These are phyloP conservation scores for Polyporus arcularius DNA, from an alignment of 768 basidiomycete species.

Conservation along the genomic window DNA sequence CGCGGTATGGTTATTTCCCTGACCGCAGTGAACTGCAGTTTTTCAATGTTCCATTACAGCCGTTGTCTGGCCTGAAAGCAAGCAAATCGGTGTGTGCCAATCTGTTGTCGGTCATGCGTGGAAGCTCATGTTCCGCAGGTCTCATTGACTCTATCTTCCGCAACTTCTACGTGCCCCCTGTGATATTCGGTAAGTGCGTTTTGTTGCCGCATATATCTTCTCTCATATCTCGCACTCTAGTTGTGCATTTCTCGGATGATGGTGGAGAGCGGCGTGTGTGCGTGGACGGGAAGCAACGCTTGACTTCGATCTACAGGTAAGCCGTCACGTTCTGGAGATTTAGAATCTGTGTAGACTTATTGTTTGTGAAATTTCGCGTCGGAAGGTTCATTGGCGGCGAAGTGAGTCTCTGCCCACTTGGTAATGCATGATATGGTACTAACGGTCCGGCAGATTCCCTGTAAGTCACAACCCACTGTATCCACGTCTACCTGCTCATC, in stretches of 20 bases:
- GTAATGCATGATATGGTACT: background rate
- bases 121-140: slow-evolving; percentile 24
- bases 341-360: background rate
- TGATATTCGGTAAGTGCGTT: slow-evolving; percentile 63
- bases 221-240: slow-evolving; percentile 26
- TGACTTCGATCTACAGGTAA: slow-evolving; percentile 72
- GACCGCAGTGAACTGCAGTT: background rate
- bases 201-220: background rate
- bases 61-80: slow-evolving; percentile 77
- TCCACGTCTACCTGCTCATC: background rate
- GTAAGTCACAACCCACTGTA: slow-evolving; percentile 37
- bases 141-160: slow-evolving; percentile 79
- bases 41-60: slow-evolving; percentile 38
- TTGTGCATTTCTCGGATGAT: slow-evolving; percentile 55
- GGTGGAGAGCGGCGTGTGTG: slow-evolving; percentile 68
- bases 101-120: background rate
- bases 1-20: slow-evolving; percentile 47
- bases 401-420: slow-evolving; percentile 42
- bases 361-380: too few relatives aligned
- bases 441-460: slow-evolving; percentile 48
- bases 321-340: slow-evolving; percentile 19
- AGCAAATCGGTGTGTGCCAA: slow-evolving; percentile 51
- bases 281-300: slow-evolving; percentile 80
- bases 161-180: slow-evolving; percentile 79
- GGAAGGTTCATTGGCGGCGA: slow-evolving; percentile 68